A percentile compares a stretch with the other conserved stretches of the same genome.
Evolutionary conservation across 2,329 filamentous ascomycete genomes (phyloP).

Genomic region (Teratosphaeria viscida): DNA sequence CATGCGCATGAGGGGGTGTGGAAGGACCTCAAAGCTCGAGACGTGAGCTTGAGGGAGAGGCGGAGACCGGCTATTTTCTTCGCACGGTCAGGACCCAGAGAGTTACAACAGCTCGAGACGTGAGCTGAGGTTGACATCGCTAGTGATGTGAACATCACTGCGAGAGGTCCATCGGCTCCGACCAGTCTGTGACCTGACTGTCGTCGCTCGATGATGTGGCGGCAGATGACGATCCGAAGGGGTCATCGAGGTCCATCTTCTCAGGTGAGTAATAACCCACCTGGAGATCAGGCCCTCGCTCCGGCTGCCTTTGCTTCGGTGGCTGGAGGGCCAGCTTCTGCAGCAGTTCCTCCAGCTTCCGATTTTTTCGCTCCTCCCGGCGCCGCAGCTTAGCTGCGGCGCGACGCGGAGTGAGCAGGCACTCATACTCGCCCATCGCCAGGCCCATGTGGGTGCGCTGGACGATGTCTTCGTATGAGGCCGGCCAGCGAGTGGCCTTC

Average conservation of each 20-base stretch:
- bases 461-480: not conserved
- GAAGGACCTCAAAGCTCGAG: not conserved
- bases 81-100: not conserved
- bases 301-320: not conserved
- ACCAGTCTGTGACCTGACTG: not conserved
- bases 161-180: not conserved
- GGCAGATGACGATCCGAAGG: not conserved
- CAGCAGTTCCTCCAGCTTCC: not conserved
- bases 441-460: not conserved
- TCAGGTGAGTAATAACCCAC: not conserved
- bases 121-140: not conserved
- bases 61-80: not conserved
- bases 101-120: not conserved
- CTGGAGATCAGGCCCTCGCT: not conserved
- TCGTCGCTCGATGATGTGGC: not conserved
- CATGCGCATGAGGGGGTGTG: not conserved
- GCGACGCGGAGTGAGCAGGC: not conserved
- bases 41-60: not conserved
- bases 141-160: not conserved
- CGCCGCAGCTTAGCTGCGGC: not conserved
- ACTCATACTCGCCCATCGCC: not conserved
- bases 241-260: not conserved
- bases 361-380: not conserved
- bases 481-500: not conserved
- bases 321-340: not conserved